Conservation (phyloP, 352 stramenopile species). For the Pythium plurisporium region DNA sequence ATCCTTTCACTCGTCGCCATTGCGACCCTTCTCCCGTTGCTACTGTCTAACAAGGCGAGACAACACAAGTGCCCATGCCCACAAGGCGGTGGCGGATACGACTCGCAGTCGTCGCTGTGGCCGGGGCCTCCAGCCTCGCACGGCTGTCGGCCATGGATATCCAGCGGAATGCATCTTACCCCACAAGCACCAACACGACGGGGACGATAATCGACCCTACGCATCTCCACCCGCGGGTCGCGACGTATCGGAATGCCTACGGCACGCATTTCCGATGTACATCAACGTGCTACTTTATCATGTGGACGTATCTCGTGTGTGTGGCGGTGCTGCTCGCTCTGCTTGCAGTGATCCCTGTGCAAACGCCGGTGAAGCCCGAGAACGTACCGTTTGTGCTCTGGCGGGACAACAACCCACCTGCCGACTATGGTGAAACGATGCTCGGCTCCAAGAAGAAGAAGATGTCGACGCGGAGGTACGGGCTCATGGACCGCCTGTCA, state of each 20-base stretch:
- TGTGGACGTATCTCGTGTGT: constrained; percentile 27
- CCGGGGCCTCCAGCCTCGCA: too few relatives aligned
- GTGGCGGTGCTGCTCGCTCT: constrained; percentile 33
- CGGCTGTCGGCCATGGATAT: too few relatives aligned
- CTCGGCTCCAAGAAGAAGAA: not conserved
- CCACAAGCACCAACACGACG: too few relatives aligned
- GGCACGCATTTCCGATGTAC: constrained; percentile 49
- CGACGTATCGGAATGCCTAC: constrained; percentile 57
- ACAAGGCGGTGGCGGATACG: constrained; percentile 10
- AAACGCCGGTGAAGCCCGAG: constrained; percentile 8
- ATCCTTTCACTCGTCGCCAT: too few relatives aligned
- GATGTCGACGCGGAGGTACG: constrained; percentile 1
- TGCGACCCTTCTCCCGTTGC: too few relatives aligned
- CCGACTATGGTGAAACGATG: not conserved
- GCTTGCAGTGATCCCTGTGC: constrained; percentile 42
- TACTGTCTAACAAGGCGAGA: too few relatives aligned
- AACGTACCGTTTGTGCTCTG: constrained; percentile 34
- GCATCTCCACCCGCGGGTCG: constrained; percentile 17
- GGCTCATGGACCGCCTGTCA: constrained; percentile 18
- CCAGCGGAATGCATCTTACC: too few relatives aligned
- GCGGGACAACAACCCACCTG: constrained; percentile 12
- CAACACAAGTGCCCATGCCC: too few relatives aligned
- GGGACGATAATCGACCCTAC: constrained; percentile 22
- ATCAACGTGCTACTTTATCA: constrained; percentile 40
- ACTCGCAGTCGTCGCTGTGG: not conserved